A percentile compares a stretch with the other conserved stretches of the same genome.
Conservation (phyloP, 2,329 filamentous ascomycete genomes). For the Colletotrichum brevisporum region DNA sequence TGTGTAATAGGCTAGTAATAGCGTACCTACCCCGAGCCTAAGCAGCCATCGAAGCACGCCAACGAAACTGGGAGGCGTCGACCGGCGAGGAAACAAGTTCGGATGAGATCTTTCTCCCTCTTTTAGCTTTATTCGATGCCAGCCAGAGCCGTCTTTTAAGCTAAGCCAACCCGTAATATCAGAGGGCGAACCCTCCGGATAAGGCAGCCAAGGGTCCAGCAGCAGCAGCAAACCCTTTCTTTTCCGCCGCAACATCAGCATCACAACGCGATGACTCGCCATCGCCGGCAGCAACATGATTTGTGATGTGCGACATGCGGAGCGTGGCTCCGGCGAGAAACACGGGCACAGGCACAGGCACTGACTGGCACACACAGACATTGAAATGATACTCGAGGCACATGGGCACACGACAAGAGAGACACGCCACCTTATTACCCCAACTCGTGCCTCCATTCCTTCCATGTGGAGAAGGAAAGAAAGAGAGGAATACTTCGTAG, state of each 20-base stretch:
- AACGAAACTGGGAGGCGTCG: not conserved
- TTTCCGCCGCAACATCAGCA: not conserved
- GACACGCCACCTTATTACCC: conserved; percentile 33
- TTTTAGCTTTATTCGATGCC: not conserved
- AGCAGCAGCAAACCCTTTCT: not conserved
- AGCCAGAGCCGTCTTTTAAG: not conserved
- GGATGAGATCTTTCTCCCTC: no score
- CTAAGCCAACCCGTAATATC: no score
- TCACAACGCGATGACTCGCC: no score
- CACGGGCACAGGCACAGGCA: conserved; percentile 13
- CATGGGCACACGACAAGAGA: conserved; percentile 9
- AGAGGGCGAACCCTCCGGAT: not conserved
- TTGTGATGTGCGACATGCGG: not conserved
- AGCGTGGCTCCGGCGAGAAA: conserved; percentile 1
- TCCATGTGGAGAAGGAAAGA: conserved; percentile 8
- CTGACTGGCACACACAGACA: not conserved
- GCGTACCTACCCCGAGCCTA: not conserved
- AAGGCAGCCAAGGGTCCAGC: not conserved
- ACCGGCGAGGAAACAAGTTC: no score
- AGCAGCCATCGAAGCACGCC: not conserved
- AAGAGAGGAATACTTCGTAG: not conserved
- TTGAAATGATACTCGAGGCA: not conserved
- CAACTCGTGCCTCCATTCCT: conserved; percentile 29
- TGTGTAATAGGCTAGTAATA: no score
- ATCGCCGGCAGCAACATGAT: no score